phyloP scores from a whole-genome alignment of 495 filamentous ascomycete species.

The Schizothecium vesticola region DNA sequence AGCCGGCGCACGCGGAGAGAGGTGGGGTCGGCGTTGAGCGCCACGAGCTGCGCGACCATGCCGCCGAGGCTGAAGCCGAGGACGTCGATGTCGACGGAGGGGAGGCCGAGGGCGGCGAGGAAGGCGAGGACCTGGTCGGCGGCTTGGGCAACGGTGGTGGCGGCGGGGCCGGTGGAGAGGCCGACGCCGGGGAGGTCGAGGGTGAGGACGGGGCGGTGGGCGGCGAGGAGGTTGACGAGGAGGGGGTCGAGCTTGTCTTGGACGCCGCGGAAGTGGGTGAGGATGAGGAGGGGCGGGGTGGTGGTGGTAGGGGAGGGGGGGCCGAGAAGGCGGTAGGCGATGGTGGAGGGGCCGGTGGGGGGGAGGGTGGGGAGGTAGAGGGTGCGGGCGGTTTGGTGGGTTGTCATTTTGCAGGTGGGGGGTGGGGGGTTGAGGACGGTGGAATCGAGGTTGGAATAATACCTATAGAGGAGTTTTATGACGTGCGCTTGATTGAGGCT shows the following conservation, averaged over 20 bases:
- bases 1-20: constrained; percentile 13
- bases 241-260: constrained; percentile 29
- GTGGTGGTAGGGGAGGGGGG: constrained; percentile 15
- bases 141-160: constrained; percentile 15
- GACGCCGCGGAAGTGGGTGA: constrained; percentile 33
- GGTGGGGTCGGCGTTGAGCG: constrained; percentile 15
- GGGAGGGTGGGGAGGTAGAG: constrained; percentile 18
- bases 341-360: constrained; percentile 20
- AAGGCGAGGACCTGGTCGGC: constrained; percentile 29
- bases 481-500: background rate
- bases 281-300: constrained; percentile 26
- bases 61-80: constrained; percentile 34
- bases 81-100: constrained; percentile 28
- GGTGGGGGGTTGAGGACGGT: background rate
- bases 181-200: constrained; percentile 32
- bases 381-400: constrained; percentile 31
- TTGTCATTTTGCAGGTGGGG: constrained; percentile 20
- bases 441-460: background rate
- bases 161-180: constrained; percentile 19
- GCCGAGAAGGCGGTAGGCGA: constrained; percentile 37
- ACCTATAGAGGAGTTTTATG: background rate
- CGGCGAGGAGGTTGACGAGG: constrained; percentile 26
- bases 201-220: constrained; percentile 19
- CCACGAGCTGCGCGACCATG: constrained; percentile 24
- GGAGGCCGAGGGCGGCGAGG: constrained; percentile 24